phyloP scores from a whole-genome alignment of 2,329 filamentous ascomycete species.

The Claviceps purpurea region DNA sequence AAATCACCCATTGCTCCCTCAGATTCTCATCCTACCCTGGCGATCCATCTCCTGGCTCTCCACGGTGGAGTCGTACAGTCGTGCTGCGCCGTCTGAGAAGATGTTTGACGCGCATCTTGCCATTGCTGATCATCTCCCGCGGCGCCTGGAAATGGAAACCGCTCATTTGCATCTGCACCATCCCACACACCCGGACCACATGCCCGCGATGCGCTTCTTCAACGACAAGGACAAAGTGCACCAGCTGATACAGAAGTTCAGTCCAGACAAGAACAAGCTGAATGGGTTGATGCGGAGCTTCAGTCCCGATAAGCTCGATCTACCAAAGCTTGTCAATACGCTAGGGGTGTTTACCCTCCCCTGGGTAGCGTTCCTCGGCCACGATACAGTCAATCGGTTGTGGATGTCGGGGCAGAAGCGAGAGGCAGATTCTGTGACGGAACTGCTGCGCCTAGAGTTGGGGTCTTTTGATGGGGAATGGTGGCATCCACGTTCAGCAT shows the following conservation, averaged over 20 bases:
- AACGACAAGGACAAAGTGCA: slow-evolving; percentile 18
- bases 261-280: slow-evolving; percentile 15
- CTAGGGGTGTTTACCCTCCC: slow-evolving; percentile 20
- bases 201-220: slow-evolving; percentile 34
- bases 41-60: slow-evolving; percentile 35
- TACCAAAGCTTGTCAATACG: slow-evolving; percentile 11
- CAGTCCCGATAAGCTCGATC: slow-evolving; percentile 13
- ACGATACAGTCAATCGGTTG: slow-evolving; percentile 35
- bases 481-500: too few relatives aligned
- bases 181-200: slow-evolving; percentile 34
- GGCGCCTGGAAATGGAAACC: slow-evolving; percentile 27
- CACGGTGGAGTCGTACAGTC: slow-evolving; percentile 35
- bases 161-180: slow-evolving; percentile 44
- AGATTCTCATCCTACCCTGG: slow-evolving; percentile 31
- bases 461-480: slow-evolving; percentile 9
- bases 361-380: slow-evolving; percentile 27
- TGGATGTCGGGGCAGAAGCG: slow-evolving; percentile 24
- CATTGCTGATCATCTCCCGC: slow-evolving; percentile 27
- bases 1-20: slow-evolving; percentile 19
- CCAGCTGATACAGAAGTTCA: slow-evolving; percentile 13
- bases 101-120: slow-evolving; percentile 40
- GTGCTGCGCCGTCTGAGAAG: slow-evolving; percentile 29
- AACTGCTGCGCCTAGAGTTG: slow-evolving; percentile 24
- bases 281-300: slow-evolving; percentile 15
- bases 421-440: slow-evolving; percentile 27